Evolutionary conservation across 768 basidiomycete species (phyloP).

Genomic region (Pulveroboletus sp.): DNA sequence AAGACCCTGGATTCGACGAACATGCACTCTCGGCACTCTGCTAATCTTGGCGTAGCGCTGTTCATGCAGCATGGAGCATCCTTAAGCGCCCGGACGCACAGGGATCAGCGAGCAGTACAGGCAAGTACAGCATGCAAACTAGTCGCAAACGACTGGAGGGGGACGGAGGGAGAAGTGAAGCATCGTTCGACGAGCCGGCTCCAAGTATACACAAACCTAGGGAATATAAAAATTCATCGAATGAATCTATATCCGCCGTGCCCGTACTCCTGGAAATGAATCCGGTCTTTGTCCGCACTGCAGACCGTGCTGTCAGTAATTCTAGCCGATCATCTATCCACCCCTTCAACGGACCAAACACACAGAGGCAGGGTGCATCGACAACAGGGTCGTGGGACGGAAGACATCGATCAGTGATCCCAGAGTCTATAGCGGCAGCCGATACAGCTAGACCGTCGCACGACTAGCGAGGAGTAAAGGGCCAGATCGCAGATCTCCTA

Average conservation of each 20-base stretch:
- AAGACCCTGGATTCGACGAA: background rate
- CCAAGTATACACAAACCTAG: background rate
- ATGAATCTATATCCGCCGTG: background rate
- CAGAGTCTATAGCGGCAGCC: background rate
- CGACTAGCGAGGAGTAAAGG: background rate
- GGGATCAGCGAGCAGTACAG: background rate
- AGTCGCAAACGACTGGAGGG: background rate
- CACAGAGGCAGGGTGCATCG: background rate
- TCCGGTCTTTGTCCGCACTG: background rate
- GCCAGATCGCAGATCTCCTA: background rate
- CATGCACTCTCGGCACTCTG: background rate
- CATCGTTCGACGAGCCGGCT: background rate
- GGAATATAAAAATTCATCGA: background rate
- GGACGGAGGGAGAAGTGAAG: background rate
- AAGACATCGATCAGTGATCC: constrained; percentile 1
- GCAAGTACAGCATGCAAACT: background rate
- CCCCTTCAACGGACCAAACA: background rate
- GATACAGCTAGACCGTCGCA: background rate
- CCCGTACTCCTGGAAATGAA: background rate
- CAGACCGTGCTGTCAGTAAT: background rate
- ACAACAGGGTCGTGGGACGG: background rate
- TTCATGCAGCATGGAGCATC: background rate
- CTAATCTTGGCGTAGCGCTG: background rate
- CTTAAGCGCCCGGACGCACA: background rate
- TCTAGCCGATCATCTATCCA: background rate